Evolutionary conservation across 805 yeast genomes (phyloP).

Genomic region (Ogataea paraovalis): DNA sequence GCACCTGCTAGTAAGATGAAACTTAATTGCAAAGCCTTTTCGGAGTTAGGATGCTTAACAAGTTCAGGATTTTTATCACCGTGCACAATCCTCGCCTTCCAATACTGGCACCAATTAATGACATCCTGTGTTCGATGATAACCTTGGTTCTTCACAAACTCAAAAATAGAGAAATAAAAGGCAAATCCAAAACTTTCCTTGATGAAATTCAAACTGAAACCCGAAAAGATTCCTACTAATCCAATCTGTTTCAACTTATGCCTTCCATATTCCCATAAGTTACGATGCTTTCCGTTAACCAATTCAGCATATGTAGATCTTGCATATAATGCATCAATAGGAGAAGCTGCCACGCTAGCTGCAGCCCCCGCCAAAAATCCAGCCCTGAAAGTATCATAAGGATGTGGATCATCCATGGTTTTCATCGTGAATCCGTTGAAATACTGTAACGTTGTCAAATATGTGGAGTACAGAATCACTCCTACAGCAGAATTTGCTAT

Average conservation of each 20-base stretch:
- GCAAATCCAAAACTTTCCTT: constrained; percentile 87
- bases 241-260: constrained; percentile 72
- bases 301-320: constrained; percentile 76
- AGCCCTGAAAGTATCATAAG: constrained; percentile 64
- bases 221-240: constrained; percentile 82
- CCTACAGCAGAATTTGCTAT: constrained; percentile 90
- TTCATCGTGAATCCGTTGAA: constrained; percentile 25
- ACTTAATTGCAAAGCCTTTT: constrained; percentile 54
- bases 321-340: constrained; percentile 85
- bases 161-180: constrained; percentile 76
- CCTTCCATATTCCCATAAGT: constrained; percentile 73
- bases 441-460: constrained; percentile 51
- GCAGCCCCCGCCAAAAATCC: constrained; percentile 84
- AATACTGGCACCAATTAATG: constrained; percentile 36
- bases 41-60: constrained; percentile 22
- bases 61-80: constrained; percentile 13
- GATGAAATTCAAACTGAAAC: constrained; percentile 69
- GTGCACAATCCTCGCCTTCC: constrained; percentile 31
- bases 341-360: constrained; percentile 90
- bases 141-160: constrained; percentile 68
- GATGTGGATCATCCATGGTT: constrained; percentile 27
- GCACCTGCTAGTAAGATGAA: constrained; percentile 84
- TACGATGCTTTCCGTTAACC: constrained; percentile 60
- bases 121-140: constrained; percentile 44
- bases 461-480: constrained; percentile 76